Evolutionary conservation across 305 asterid genomes (phyloP), one percentile per base, ranked within the genome.

Genomic region (Solanum hybrid): DNA sequence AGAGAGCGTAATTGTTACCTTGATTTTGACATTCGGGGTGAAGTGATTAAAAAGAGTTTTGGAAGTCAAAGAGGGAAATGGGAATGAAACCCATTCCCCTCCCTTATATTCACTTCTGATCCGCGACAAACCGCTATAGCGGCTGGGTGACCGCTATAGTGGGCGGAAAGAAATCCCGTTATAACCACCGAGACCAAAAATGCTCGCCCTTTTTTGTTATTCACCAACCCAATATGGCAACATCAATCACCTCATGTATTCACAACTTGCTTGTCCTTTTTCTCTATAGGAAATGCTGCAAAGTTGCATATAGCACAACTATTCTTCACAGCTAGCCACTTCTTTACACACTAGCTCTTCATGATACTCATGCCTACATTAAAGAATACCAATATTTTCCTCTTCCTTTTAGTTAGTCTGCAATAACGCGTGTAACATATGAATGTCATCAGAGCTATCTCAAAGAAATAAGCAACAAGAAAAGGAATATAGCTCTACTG

Each of bases 331-430:
- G 88, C 12, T 90, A 96, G 88, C 98, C 97, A 96, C 86, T 91
- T 93, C 93, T 92, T 93, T 77, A 95, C 87, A 93, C 98, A 96
- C 7, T 31, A 31, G 32, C 32, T 92, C 95, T 6, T 60, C 86
- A 88, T 96, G 98, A 88, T 94, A 93, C 86, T 94, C 97, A 32
- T 96, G 98, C 5, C 96, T 91, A 76, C 98, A 96, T 2, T 93
- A 93, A 8, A 94, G 91, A 8, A 89, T 90, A 75, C 19, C 95
- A 2, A 95, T 89, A 31, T 69, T 72, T 60, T 93, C 95, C 27
- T 64, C 91, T 9, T 88, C 29, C 90, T 90, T 91, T 37, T 93
- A 95, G 56, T 92, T 93, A 56, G 37, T 89, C 95, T 95, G 89
- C 89, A 60, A 89, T 37, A 24, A 3, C 3, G 22, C 6, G 12